Evolutionary conservation across 2,329 filamentous ascomycete genomes (phyloP).

Genomic region (Alternaria rosae): DNA sequence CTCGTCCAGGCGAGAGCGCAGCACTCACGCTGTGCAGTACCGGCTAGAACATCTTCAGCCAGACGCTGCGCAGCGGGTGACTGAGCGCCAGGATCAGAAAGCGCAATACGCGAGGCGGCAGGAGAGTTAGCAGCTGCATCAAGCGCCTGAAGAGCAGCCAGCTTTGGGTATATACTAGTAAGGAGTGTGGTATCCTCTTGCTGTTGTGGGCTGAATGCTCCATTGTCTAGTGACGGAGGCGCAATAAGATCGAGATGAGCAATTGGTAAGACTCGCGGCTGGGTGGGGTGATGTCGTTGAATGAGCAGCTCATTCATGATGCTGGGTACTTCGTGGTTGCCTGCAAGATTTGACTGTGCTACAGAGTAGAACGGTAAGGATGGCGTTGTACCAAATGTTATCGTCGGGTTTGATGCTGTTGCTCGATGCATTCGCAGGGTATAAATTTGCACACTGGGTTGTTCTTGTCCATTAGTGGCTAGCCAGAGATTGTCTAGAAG

Average conservation of each 20-base stretch:
- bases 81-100: constrained; percentile 72
- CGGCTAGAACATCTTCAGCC: constrained; percentile 65
- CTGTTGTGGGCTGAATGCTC: constrained; percentile 37
- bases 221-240: constrained; percentile 44
- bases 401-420: constrained; percentile 50
- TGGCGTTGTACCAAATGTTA: constrained; percentile 72
- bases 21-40: constrained; percentile 72
- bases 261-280: constrained; percentile 50
- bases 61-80: constrained; percentile 68
- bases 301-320: constrained; percentile 51
- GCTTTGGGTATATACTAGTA: constrained; percentile 56
- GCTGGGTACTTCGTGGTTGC: constrained; percentile 62
- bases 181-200: constrained; percentile 44
- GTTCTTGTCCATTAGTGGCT: constrained; percentile 71
- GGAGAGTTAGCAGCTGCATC: constrained; percentile 56
- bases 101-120: constrained; percentile 61
- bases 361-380: constrained; percentile 75
- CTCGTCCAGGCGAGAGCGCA: constrained; percentile 72
- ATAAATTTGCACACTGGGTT: constrained; percentile 46
- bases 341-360: constrained; percentile 61
- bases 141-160: constrained; percentile 56
- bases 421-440: constrained; percentile 55
- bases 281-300: constrained; percentile 50
- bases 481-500: constrained; percentile 73
- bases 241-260: constrained; percentile 49